Base-by-base conservation (phyloP, 495 filamentous ascomycete genomes). In the Penicillium lividum region DNA sequence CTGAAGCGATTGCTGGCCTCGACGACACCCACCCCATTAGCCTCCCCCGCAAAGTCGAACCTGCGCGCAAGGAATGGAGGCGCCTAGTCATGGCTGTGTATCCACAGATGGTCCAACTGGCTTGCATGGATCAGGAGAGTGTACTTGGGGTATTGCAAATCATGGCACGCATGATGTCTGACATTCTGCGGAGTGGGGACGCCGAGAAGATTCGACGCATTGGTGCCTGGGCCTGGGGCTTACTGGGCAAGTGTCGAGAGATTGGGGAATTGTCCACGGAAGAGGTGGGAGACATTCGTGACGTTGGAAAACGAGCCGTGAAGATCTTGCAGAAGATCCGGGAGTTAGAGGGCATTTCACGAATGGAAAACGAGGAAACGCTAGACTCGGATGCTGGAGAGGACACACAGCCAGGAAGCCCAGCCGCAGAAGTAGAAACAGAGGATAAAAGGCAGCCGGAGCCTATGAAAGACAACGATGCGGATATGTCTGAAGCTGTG, bases 51-150 rank as follows among this genome's bases (percentile, higher is more conserved):
- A 74, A 65, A 77, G 63, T 81, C 66, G 38, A 72, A 58, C 48
- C 59, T 50, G 60, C 77, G 56, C 56, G 72, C 56, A 71, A 79
- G 68, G 53, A 81, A 74, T 80, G 77, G 81, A 62, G 76, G 54
- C 65, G 84, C 62, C 77, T 82, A 28, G 44, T 86, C 54, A 56
- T 82, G 61, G 50, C 75, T 71, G 71, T 83, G 6, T 82, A 86
- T 49, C 91, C 91, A 7, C 71, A 80, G 15, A 87, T 88, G 10
- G 83, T 77, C 0, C 89, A 92, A 64, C 64, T 93, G 16, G 86
- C 85, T 0, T 80, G 80, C 18, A 87, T 93, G 84, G 80, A 88
- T 62, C 82, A 82, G 55, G 76, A 75, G 4, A 79, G 75, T 56
- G 81, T 88, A 4, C 64, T 91, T 16, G 75, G 77, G 18, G 72